Base-by-base conservation (phyloP, 169 alveolate species). In the Eimeria tenella region DNA sequence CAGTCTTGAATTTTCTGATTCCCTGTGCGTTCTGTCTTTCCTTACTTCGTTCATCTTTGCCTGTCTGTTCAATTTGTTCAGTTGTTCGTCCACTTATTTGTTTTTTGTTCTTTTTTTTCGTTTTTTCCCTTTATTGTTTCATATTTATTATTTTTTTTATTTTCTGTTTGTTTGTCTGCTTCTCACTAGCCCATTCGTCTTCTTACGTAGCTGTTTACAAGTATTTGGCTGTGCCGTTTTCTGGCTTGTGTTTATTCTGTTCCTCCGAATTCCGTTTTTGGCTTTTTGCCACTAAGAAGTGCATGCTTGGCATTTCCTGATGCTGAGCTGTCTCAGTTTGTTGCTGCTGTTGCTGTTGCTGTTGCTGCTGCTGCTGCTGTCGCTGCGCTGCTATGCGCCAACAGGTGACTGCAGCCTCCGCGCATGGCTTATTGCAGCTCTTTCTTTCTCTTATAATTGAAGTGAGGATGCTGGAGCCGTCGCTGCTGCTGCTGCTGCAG, bases 321-420 rank as follows among this genome's bases (percentile, higher is more conserved):
- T 31, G 42, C 42, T 31, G 42, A 31, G 42, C 42, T 31, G 42
- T 31, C 42, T 2, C 42, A 31, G 42, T 31, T 31, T 31, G 42
- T 58, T 9, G 15, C 56, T 71, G 58, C 56, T 10, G 58, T 55
- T 71, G 77, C 50, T 68, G 77, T 49, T 68, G 82, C n/a, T 71
- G 82, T 55, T 25, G 53, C 31, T 71, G 82, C 82, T 9, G n/a
- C 82, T 71, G 82, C 82, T 31, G 77, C 1, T 23, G 77, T 50
- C n/a, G 77, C 77, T 21, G 52, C 52, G 81, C 23, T 71, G 56
- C 50, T 68, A 5, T 68, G 53, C 31, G 77, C 31, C 77, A 23
- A 42, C 50, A 25, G 25, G 23, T 74, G 84, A 7, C 17, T 50
- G 42, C 65, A 77, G 86, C 11, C 49, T 49, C 17, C 31, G 63